Evolutionary conservation across 805 yeast species (phyloP).

Genomic region (Wilhelminamyces savonicus): DNA sequence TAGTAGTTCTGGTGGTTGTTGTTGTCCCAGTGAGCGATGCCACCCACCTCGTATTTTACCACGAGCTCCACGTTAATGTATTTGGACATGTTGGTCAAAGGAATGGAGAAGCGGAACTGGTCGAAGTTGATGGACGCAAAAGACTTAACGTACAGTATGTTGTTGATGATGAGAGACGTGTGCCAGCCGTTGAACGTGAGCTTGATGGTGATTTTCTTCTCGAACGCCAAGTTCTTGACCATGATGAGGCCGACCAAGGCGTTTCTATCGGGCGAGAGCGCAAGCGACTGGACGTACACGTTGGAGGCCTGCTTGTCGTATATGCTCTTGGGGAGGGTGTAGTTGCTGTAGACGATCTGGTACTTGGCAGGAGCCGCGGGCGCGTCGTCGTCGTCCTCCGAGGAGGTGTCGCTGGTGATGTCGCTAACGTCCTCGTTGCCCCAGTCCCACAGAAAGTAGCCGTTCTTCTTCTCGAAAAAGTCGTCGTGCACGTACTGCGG

Average conservation of each 20-base stretch:
- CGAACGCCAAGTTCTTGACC: conserved; percentile 31
- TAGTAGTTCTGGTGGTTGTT: conserved; percentile 28
- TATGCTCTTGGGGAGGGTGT: conserved; percentile 9
- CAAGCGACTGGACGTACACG: conserved; percentile 32
- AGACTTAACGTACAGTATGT: conserved; percentile 14
- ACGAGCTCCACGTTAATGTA: conserved; percentile 28
- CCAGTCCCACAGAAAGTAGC: conserved; percentile 21
- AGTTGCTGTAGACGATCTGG: conserved; percentile 7
- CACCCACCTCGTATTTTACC: conserved; percentile 24
- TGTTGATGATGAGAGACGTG: conserved; percentile 21
- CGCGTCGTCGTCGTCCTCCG: conserved; percentile 12
- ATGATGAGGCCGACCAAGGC: conserved; percentile 20
- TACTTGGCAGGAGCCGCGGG: conserved; percentile 4
- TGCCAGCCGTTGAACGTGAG: conserved; percentile 46
- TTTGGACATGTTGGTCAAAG: conserved; percentile 27
- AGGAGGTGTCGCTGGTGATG: conserved; percentile 13
- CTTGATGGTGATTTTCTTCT: conserved; percentile 34
- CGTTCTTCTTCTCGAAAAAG: conserved; percentile 5
- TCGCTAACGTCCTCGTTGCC: conserved; percentile 14
- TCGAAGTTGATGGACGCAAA: conserved; percentile 27
- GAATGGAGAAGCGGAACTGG: conserved; percentile 47
- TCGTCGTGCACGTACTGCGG: conserved; percentile 14
- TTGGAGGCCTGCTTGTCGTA: conserved; percentile 9
- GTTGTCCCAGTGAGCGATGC: conserved; percentile 32
- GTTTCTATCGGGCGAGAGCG: conserved; percentile 19